Evolutionary conservation across 2,329 filamentous ascomycete genomes (phyloP), one percentile per base, ranked within the genome.

Genomic region (Ceratocystiopsis sp.): DNA sequence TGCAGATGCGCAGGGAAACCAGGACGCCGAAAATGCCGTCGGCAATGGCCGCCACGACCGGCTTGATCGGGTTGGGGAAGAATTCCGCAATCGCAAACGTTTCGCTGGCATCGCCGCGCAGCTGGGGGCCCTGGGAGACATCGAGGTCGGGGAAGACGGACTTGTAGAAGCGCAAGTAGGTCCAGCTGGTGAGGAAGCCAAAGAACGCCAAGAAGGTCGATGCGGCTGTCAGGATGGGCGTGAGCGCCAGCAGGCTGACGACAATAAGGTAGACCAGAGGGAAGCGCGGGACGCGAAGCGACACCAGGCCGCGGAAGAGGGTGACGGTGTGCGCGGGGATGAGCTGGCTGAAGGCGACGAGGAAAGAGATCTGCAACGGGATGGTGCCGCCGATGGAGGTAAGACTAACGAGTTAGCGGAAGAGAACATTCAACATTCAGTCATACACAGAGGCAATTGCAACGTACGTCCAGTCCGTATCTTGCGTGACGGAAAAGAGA

Each of bases 291-390:
- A 98, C 86, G 52, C 89, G 83, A 59, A 96, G 77, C 47, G 91
- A 93, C 46, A 96, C 59, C 48, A 94, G 66, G 50, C 86, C 86
- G 50, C 82, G 81, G 65, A 94, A 89, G 46, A 98, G 75, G 5
- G 89, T 91, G 42, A 96, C 89, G 12, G 91, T 98, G 61, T 98
- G 91, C 48, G 94, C 87, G 18, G 91, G 91, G 34, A 96, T 82
- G 41, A 98, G 83, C 62, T 98, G 91, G 64, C 93, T 96, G 64
- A 96, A 94, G 43, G 89, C 84, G 54, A 96, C 84, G 48, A 98
- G 81, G 65, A 96, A 96, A 48, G 83, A 80, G 39, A 91, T 86
- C 61, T 95, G 89, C 45, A 95, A 69, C 15, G 87, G 78, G 49
- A 94, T 80, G 44, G 86, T 87, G 52, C 91, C 91, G 52, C 83